Base-by-base conservation (phyloP, 2,329 filamentous ascomycete genomes). In the Apiospora rasikravindrae region DNA sequence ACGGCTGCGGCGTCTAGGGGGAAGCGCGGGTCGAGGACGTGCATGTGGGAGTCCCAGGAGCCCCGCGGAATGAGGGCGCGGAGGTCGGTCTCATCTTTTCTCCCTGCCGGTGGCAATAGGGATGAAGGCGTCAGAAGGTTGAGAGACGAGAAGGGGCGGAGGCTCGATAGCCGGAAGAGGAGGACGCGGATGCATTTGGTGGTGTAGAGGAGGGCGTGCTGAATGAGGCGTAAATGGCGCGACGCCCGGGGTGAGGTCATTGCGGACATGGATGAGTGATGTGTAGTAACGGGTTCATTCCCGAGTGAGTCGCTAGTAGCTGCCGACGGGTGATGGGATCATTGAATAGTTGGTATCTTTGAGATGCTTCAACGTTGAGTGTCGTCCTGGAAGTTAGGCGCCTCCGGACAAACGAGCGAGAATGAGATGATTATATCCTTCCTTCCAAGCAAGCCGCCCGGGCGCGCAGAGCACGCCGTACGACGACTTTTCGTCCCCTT, bases 31-130 rank as follows among this genome's bases (percentile, higher is more conserved):
- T 90, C 87, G 68, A 90, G 83, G 45, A 91, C 85, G 77, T 92
- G 90, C 88, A 91, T 91, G 78, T 91, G 89, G 69, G 86, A 87
- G 77, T 91, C 89, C 89, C 89, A 91, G 71, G 89, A 83, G 19
- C 82, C 81, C 19, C 74, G 72, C 4, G 86, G 86, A 71, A 86
- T 82, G 44, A 73, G 73, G 29, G 42, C 8, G 19, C 45, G 66
- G 49, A 72, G 71, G 64, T 61, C 66, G 10, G 42, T 26, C 4
- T 61, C 37, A 1, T 44, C 0, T 19, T 44, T 68, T n/a, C 4
- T 16, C 29, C n/a, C n/a, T n/a, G n/a, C n/a, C n/a, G n/a, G n/a
- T n/a, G n/a, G n/a, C n/a, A n/a, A n/a, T n/a, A 19, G 29, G 19
- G 53, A 61, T 40, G 16, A 22, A 64, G 3, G 19, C 3, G n/a